These are phyloP conservation scores for Diaporthe sp. DNA, from an alignment of 2,329 filamentous ascomycete genomes.

Conservation along the genomic window DNA sequence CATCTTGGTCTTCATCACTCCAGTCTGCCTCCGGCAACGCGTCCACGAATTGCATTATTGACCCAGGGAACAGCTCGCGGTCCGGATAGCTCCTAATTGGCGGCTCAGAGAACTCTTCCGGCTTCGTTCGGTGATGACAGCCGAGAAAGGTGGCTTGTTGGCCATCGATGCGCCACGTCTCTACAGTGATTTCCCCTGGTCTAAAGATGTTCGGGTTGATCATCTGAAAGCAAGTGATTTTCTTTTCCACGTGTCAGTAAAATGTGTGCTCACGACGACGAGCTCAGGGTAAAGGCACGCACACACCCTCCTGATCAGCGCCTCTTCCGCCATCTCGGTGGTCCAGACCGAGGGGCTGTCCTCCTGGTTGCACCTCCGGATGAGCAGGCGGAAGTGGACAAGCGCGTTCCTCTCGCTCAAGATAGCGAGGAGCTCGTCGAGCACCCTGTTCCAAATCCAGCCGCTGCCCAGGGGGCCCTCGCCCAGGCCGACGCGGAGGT, in stretches of 20 bases:
- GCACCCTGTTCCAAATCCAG: slow-evolving; percentile 47
- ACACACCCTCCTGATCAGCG: slow-evolving; percentile 22
- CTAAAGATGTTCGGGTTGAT: slow-evolving; percentile 35
- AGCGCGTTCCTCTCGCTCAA: slow-evolving; percentile 48
- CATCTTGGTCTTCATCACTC: slow-evolving; percentile 2
- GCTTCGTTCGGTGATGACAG: background rate
- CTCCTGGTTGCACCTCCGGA: slow-evolving; percentile 47
- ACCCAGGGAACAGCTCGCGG: slow-evolving; percentile 41
- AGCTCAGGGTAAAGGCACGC: background rate
- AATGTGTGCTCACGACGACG: background rate
- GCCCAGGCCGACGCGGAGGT: slow-evolving; percentile 51
- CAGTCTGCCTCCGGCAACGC: slow-evolving; percentile 9
- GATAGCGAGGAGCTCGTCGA: slow-evolving; percentile 47
- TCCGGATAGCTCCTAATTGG: slow-evolving; percentile 36
- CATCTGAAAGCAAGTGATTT: slow-evolving; percentile 4
- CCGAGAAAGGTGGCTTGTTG: slow-evolving; percentile 19
- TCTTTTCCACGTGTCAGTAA: slow-evolving; percentile 26
- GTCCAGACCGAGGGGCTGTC: slow-evolving; percentile 1
- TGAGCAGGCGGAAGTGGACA: slow-evolving; percentile 48
- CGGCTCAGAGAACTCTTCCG: background rate
- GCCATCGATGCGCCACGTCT: slow-evolving; percentile 39
- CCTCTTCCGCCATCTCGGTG: background rate
- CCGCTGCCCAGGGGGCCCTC: slow-evolving; percentile 47
- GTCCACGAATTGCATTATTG: slow-evolving; percentile 39
- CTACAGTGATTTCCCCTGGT: slow-evolving; percentile 23